A percentile compares a stretch with the other conserved stretches of the same genome.
These are phyloP conservation scores for Posidonia australis DNA, from an alignment of 106 monocot genomes.

Conservation along the genomic window DNA sequence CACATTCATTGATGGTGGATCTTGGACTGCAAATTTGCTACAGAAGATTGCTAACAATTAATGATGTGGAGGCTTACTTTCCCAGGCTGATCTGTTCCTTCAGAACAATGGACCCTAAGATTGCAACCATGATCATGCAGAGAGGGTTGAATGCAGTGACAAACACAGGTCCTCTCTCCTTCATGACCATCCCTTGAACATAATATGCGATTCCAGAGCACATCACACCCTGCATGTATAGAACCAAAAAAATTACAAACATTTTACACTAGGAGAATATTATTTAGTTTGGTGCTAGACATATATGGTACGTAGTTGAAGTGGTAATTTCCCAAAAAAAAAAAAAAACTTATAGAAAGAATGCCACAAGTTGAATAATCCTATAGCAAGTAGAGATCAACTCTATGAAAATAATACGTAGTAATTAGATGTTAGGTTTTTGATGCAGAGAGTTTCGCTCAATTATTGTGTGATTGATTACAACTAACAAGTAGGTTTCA, in stretches of 20 bases:
- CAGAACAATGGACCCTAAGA: slow-evolving; percentile 56
- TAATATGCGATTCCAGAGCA: slow-evolving; percentile 70
- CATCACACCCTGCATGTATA: slow-evolving; percentile 46
- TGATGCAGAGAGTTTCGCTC: too few relatives aligned
- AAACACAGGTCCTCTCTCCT: slow-evolving; percentile 80
- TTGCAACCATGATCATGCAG: slow-evolving; percentile 73
- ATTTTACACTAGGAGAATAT: too few relatives aligned
- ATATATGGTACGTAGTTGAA: too few relatives aligned
- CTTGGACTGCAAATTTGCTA: neutral
- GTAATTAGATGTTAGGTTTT: too few relatives aligned
- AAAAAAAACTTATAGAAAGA: too few relatives aligned
- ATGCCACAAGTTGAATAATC: too few relatives aligned
- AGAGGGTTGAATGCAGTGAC: slow-evolving; percentile 85
- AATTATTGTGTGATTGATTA: too few relatives aligned
- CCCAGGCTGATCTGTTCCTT: slow-evolving; percentile 60
- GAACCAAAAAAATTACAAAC: neutral
- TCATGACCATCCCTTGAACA: slow-evolving; percentile 67
- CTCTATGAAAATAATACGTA: too few relatives aligned
- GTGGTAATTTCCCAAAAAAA: too few relatives aligned
- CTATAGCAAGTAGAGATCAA: too few relatives aligned
- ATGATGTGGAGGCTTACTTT: slow-evolving; percentile 29
- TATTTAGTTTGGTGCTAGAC: too few relatives aligned
- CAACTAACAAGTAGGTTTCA: too few relatives aligned
- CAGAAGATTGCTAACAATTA: neutral
- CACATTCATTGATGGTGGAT: neutral